Evolutionary conservation across 1,284 basidiomycete genomes (phyloP), one percentile per base, ranked within the genome.

Genomic region (Apiotrichum mycotoxinovorans): DNA sequence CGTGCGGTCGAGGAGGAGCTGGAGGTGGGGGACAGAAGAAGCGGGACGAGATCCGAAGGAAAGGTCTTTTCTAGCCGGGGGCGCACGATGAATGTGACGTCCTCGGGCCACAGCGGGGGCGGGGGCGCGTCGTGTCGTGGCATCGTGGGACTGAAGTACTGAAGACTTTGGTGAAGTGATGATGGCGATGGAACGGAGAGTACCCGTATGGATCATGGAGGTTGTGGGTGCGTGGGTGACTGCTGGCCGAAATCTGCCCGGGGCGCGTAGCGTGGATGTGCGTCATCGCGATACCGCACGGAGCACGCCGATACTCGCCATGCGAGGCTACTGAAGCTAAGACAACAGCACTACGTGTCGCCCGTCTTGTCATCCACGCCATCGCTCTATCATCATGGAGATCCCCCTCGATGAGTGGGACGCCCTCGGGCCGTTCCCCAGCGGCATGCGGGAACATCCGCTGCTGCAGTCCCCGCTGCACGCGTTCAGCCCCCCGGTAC

Each of bases 391-490:
- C 11, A 7, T 18, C 26, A 30, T n/a, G 17, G 17, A n/a, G 26
- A 30, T 33, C 27, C 18, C 43, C 18, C 3, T 30, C 44, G 15
- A 14, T 25, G 34, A 34, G 26, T 23, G 25, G 51, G 35, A 72
- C 68, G 72, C 59, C 1, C 57, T 73, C 2, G 73, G 74, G 1
- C 74, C 74, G 10, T 75, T 75, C 58, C 56, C 46, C 40, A 69
- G 70, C 26, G 75, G 75, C 1, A 77, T 72, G 66, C 61, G 75
- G 46, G 75, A 77, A 51, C 72, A 75, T 25, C 70, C 75, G 7
- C 52, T 72, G 44, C 61, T 64, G 14, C 57, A 53, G 0, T 69
- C 70, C 10, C 70, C 74, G 5, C 56, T 75, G 10, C 52, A 66
- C 38, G 70, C 72, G 0, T 74, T 65, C 53, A 22, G 27, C n/a